These are phyloP conservation scores for Backusella luteola DNA, from an alignment of 192 early-diverging fungal species.

Conservation along the genomic window DNA sequence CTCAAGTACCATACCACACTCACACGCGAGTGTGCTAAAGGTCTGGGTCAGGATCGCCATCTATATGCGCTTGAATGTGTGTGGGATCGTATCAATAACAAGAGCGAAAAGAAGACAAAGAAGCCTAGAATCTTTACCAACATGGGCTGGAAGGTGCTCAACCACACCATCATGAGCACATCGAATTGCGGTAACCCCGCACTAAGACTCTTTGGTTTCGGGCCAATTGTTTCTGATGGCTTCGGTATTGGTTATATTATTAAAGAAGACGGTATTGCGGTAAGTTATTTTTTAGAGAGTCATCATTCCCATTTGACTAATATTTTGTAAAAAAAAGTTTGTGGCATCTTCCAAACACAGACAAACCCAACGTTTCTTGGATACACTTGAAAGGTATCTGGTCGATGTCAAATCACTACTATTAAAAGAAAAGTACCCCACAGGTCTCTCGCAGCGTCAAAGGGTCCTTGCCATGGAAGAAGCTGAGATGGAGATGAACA, in stretches of 20 bases:
- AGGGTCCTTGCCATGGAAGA: slow-evolving; percentile 31
- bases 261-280: slow-evolving; percentile 47
- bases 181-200: slow-evolving; percentile 63
- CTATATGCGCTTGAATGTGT: slow-evolving; percentile 75
- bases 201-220: slow-evolving; percentile 77
- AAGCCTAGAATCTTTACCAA: slow-evolving; percentile 42
- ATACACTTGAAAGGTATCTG: slow-evolving; percentile 41
- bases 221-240: slow-evolving; percentile 72
- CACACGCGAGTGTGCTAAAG: slow-evolving; percentile 65
- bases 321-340: slow-evolving; percentile 30
- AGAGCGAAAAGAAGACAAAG: background rate
- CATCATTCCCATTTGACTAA: background rate
- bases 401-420: slow-evolving; percentile 37
- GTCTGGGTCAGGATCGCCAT: slow-evolving; percentile 86
- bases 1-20: slow-evolving; percentile 57
- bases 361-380: slow-evolving; percentile 42
- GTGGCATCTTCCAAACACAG: slow-evolving; percentile 49
- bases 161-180: slow-evolving; percentile 69
- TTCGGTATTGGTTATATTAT: slow-evolving; percentile 86
- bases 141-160: slow-evolving; percentile 43
- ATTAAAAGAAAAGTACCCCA: slow-evolving; percentile 33
- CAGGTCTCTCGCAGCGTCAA: slow-evolving; percentile 29
- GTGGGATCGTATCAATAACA: slow-evolving; percentile 35
- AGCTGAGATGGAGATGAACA: slow-evolving; percentile 13
- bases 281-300: slow-evolving; percentile 21